Evolutionary conservation across 306 rosid genomes (phyloP).

Genomic region (Psophocarpus tetragonolobus): DNA sequence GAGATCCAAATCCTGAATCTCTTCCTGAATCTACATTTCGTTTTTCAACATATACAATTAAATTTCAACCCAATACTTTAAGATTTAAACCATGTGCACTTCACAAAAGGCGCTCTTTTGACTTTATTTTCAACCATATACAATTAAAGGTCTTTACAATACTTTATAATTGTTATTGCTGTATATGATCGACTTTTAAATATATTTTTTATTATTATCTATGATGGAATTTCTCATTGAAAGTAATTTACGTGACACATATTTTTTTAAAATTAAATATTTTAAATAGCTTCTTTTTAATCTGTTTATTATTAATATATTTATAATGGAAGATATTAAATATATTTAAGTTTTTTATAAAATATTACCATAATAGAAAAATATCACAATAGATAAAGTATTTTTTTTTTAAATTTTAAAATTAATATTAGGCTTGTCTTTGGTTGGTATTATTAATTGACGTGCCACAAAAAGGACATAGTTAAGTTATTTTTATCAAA

Average conservation of each 20-base stretch:
- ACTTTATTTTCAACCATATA: neutral
- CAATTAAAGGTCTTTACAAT: neutral
- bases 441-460: neutral
- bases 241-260: neutral
- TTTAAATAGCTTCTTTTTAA: neutral
- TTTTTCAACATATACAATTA: too few species aligned
- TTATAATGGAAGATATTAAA: neutral
- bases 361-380: neutral
- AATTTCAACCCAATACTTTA: too few species aligned
- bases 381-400: neutral
- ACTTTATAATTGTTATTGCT: neutral
- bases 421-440: neutral
- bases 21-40: too few species aligned
- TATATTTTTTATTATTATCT: neutral
- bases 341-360: neutral
- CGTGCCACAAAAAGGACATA: neutral
- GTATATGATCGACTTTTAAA: neutral
- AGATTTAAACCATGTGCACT: too few species aligned
- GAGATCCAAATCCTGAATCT: too few species aligned
- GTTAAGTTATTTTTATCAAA: neutral
- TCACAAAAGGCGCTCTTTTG: too few species aligned
- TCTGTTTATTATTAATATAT: neutral
- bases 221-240: neutral
- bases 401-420: neutral
- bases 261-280: neutral